Evolutionary conservation across 106 monocot genomes (phyloP).

Genomic region (Dendrobium nobile): DNA sequence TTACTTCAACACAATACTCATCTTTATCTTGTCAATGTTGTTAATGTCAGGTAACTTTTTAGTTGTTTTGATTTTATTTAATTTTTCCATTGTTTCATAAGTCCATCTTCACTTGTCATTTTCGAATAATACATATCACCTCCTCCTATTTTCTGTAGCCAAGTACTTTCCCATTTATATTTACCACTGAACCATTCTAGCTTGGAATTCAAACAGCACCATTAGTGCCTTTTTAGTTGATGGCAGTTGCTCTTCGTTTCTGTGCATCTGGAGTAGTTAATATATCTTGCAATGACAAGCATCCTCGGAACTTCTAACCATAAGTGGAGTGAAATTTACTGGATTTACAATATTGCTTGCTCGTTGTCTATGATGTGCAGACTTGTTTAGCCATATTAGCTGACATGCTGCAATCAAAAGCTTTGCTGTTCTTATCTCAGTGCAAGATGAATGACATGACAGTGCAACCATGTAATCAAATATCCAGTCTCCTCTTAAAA

Average conservation of each 20-base stretch:
- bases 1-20: conserved; percentile 76
- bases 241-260: not conserved
- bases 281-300: not conserved
- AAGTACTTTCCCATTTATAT: not conserved
- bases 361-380: not conserved
- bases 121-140: not conserved
- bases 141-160: not conserved
- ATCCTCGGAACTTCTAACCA: not conserved
- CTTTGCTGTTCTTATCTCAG: not conserved
- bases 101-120: not conserved
- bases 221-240: not conserved
- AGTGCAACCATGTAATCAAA: too few species aligned
- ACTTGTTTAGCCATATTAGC: not conserved
- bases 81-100: not conserved
- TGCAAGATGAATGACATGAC: too few species aligned
- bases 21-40: conserved; percentile 88
- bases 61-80: not conserved
- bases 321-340: not conserved
- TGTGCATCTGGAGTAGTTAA: not conserved
- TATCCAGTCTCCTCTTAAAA: too few species aligned
- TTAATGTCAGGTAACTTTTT: conserved; percentile 63
- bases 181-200: not conserved
- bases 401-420: not conserved
- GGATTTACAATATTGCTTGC: not conserved
- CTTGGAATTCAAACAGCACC: not conserved